These are phyloP conservation scores for Raddia distichophylla DNA, from an alignment of 176 grass and related monocot species.

Conservation along the genomic window DNA sequence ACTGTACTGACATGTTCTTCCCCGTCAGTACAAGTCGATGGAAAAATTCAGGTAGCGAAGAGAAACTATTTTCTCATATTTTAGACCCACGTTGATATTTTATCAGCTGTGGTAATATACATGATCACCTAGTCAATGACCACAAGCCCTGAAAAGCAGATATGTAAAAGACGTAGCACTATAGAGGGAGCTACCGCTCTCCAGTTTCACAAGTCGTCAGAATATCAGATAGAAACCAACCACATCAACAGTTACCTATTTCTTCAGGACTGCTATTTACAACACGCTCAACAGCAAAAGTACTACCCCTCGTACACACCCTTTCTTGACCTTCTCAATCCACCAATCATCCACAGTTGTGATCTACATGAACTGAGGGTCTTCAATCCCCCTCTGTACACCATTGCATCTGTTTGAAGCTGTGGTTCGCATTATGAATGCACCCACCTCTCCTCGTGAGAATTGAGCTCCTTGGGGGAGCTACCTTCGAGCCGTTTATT, in stretches of 20 bases:
- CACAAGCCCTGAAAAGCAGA: background rate
- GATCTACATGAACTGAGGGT: background rate
- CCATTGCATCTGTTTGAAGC: constrained; percentile 31
- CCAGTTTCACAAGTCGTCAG: background rate
- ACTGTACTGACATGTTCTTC: too few species aligned
- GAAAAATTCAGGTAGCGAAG: background rate
- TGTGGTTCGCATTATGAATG: background rate
- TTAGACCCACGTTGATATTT: background rate
- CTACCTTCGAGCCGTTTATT: background rate
- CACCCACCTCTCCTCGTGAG: background rate
- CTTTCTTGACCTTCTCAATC: background rate
- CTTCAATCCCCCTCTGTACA: constrained; percentile 20
- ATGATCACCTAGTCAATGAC: background rate
- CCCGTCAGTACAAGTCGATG: background rate
- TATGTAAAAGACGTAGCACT: background rate
- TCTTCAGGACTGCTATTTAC: constrained; percentile 49
- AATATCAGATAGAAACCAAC: background rate
- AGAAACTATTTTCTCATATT: background rate
- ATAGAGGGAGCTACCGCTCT: background rate
- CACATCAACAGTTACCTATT: constrained; percentile 23
- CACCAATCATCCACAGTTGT: background rate
- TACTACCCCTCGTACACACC: background rate
- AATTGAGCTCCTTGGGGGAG: constrained; percentile 17
- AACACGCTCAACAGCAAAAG: constrained; percentile 25
- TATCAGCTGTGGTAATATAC: background rate